A percentile compares a stretch with the other conserved stretches of the same genome.
Conservation (phyloP, 371 early-diverging fungal genomes). For the Mortierella sp. region DNA sequence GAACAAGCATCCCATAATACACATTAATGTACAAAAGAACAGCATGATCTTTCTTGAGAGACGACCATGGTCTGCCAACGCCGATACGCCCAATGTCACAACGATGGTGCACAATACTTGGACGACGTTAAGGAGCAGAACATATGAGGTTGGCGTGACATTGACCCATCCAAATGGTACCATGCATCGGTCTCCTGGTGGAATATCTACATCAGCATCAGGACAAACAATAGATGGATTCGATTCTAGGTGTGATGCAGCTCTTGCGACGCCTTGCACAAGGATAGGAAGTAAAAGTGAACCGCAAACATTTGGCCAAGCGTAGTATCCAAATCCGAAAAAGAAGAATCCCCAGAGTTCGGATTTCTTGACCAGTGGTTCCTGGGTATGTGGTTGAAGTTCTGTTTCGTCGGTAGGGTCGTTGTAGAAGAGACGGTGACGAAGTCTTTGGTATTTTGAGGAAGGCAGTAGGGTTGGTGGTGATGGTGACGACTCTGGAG, state of each 20-base stretch:
- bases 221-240: constrained; percentile 29
- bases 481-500: not conserved
- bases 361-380: constrained; percentile 34
- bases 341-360: constrained; percentile 51
- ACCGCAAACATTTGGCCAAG: constrained; percentile 38
- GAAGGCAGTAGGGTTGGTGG: not conserved
- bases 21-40: constrained; percentile 13
- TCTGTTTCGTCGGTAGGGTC: constrained; percentile 22
- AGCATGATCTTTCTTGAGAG: constrained; percentile 31
- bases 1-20: constrained; percentile 18
- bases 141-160: constrained; percentile 49
- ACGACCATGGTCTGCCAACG: constrained; percentile 46
- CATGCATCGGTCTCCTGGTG: constrained; percentile 34
- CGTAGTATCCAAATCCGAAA: constrained; percentile 46
- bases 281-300: constrained; percentile 44
- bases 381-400: constrained; percentile 38
- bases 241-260: constrained; percentile 31
- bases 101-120: constrained; percentile 29
- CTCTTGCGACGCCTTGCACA: constrained; percentile 36
- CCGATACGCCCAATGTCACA: constrained; percentile 35
- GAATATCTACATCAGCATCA: constrained; percentile 19
- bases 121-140: constrained; percentile 34
- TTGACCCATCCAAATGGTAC: constrained; percentile 49
- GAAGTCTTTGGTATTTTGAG: constrained; percentile 12
- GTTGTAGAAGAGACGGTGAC: constrained; percentile 27